Conservation (phyloP, 495 filamentous ascomycete genomes). For the Aspergillus hancockii region DNA sequence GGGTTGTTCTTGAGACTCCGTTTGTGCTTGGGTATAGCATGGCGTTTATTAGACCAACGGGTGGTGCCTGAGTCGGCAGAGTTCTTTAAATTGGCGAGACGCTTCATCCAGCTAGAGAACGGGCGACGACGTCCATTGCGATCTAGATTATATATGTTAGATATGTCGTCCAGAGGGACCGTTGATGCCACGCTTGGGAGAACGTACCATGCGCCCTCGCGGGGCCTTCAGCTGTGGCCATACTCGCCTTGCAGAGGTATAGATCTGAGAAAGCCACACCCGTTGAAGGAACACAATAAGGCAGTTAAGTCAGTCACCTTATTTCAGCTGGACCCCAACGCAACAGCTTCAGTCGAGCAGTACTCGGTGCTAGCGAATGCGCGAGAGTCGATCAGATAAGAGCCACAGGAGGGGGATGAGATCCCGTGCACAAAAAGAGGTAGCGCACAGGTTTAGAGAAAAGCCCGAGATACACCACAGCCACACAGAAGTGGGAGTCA, state of each 20-base stretch:
- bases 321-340: background rate
- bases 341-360: background rate
- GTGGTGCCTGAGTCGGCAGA: conserved; percentile 52
- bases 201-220: conserved; percentile 65
- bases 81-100: conserved; percentile 80
- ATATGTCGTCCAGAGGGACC: background rate
- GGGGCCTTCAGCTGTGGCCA: conserved; percentile 71
- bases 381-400: conserved; percentile 6
- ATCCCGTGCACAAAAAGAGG: background rate
- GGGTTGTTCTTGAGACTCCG: conserved; percentile 72
- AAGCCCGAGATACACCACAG: background rate
- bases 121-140: conserved; percentile 75
- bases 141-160: conserved; percentile 44
- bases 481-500: background rate
- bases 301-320: background rate
- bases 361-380: background rate
- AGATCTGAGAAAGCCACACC: background rate
- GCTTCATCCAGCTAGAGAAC: conserved; percentile 93
- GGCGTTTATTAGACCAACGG: conserved; percentile 52
- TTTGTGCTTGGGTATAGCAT: conserved; percentile 50
- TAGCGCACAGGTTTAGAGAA: background rate
- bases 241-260: conserved; percentile 30
- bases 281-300: background rate
- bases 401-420: background rate
- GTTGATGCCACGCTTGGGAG: conserved; percentile 6